Percentiles rank a stretch among this genome's conserved stretches.
Evolutionary conservation across 2,329 filamentous ascomycete genomes (phyloP).

Genomic region (Hypoxylon sp.): DNA sequence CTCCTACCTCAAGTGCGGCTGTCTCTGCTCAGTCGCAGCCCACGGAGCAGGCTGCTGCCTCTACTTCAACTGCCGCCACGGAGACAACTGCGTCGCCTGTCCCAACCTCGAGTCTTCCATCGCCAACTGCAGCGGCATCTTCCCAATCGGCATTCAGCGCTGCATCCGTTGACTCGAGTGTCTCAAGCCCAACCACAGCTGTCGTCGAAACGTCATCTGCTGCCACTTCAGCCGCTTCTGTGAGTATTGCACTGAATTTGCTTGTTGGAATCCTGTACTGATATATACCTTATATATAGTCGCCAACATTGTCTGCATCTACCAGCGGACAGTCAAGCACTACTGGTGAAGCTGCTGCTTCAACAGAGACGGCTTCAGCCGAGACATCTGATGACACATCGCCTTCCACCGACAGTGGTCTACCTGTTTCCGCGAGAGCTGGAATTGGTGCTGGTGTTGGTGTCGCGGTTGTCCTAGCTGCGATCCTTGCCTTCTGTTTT

Average conservation of each 20-base stretch:
- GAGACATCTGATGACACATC: constrained; percentile 20
- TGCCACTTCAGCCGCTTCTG: constrained; percentile 18
- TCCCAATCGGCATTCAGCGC: constrained; percentile 14
- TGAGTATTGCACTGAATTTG: constrained; percentile 9
- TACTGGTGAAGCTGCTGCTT: constrained; percentile 22
- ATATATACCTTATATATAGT: constrained; percentile 27
- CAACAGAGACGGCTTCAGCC: constrained; percentile 31
- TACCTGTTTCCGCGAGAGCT: constrained; percentile 61
- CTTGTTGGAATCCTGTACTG: constrained; percentile 7
- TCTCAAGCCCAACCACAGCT: constrained; percentile 16
- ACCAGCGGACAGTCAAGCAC: constrained; percentile 25
- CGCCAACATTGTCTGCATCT: constrained; percentile 24
- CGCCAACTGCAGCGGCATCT: constrained; percentile 8
- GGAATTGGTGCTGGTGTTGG: constrained; percentile 64
- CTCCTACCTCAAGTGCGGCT: constrained; percentile 15
- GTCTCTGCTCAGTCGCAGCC: constrained; percentile 19
- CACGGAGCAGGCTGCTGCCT: constrained; percentile 31
- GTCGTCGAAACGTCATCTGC: constrained; percentile 12
- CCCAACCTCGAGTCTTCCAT: constrained; percentile 12
- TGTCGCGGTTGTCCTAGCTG: constrained; percentile 58
- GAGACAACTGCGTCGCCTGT: constrained; percentile 10
- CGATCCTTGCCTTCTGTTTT: constrained; percentile 57
- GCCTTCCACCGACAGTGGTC: constrained; percentile 43
- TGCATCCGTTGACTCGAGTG: constrained; percentile 14
- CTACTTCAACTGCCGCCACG: constrained; percentile 21